A percentile compares a stretch with the other conserved stretches of the same genome.
Conservation (phyloP, 768 basidiomycete species). For the Kwoniella dendrophila region DNA sequence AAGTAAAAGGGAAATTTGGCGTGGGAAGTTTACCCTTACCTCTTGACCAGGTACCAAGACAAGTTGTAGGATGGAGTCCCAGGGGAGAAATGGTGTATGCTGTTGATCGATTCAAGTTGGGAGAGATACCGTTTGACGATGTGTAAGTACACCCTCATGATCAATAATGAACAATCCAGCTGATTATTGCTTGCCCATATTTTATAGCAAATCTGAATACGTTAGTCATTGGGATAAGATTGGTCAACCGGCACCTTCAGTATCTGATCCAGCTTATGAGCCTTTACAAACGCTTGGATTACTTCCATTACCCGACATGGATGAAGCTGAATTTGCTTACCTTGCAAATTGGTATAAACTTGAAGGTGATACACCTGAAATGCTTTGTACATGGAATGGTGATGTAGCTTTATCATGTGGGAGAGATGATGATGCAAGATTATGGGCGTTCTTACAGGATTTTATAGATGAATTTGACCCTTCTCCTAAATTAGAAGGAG, state of each 20-base stretch:
- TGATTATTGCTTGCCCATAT: background rate
- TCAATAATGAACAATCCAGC: background rate
- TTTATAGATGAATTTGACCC: conserved; percentile 46
- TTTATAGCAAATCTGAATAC: conserved; percentile 46
- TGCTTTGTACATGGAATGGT: conserved; percentile 47
- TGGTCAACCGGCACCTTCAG: conserved; percentile 36
- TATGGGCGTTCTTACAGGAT: conserved; percentile 39
- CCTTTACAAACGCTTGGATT: conserved; percentile 44
- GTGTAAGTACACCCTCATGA: conserved; percentile 34
- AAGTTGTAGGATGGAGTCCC: conserved; percentile 47
- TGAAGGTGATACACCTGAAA: conserved; percentile 35
- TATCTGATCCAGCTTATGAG: conserved; percentile 47
- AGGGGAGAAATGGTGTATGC: conserved; percentile 48
- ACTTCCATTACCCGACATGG: conserved; percentile 29
- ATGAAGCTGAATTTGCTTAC: conserved; percentile 46
- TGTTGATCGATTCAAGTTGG: conserved; percentile 46
- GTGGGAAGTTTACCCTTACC: conserved; percentile 32
- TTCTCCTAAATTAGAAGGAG: background rate
- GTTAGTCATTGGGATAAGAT: conserved; percentile 45
- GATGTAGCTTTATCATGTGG: conserved; percentile 41
- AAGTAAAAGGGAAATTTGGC: conserved; percentile 21
- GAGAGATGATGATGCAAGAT: conserved; percentile 39
- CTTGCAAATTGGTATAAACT: conserved; percentile 48
- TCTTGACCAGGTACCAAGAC: conserved; percentile 47
- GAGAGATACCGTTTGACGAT: conserved; percentile 55